Conservation (phyloP, 2,329 filamentous ascomycete species). For the Fusarium devonianum region DNA sequence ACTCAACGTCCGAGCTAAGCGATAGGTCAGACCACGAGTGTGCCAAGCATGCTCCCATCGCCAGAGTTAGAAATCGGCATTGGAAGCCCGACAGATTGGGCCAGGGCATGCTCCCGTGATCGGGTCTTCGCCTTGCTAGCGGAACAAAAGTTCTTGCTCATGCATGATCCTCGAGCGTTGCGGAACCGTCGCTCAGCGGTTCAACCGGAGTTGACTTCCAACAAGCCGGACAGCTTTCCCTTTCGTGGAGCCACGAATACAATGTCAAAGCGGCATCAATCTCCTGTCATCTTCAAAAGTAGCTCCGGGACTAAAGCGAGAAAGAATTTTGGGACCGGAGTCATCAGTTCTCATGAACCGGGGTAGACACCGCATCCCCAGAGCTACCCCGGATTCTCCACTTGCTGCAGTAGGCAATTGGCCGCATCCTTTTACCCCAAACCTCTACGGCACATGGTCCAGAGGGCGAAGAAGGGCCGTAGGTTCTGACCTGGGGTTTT, state of each 20-base stretch:
- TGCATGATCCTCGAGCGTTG: neutral
- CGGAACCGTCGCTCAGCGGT: too few relatives aligned
- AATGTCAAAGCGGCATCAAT: neutral
- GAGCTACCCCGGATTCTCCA: constrained; percentile 38
- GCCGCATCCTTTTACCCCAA: constrained; percentile 18
- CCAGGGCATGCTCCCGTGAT: neutral
- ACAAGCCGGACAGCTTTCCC: neutral
- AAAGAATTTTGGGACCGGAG: constrained; percentile 10
- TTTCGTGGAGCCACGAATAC: neutral
- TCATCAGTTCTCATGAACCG: neutral
- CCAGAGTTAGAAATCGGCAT: neutral
- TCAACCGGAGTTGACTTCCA: constrained; percentile 6
- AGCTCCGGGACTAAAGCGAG: neutral
- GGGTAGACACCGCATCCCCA: constrained; percentile 17
- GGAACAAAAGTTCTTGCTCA: neutral
- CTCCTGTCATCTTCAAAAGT: neutral
- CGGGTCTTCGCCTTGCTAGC: neutral
- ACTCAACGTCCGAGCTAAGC: too few relatives aligned
- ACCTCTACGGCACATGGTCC: constrained; percentile 4
- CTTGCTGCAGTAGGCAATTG: constrained; percentile 6
- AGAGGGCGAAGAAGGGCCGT: constrained; percentile 30
- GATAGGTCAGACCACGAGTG: neutral
- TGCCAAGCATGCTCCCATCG: neutral
- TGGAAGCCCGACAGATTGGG: too few relatives aligned
- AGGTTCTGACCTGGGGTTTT: constrained; percentile 14